Evolutionary conservation across 768 basidiomycete species (phyloP), one percentile per base, ranked within the genome.

Genomic region (Boletus huronensis): DNA sequence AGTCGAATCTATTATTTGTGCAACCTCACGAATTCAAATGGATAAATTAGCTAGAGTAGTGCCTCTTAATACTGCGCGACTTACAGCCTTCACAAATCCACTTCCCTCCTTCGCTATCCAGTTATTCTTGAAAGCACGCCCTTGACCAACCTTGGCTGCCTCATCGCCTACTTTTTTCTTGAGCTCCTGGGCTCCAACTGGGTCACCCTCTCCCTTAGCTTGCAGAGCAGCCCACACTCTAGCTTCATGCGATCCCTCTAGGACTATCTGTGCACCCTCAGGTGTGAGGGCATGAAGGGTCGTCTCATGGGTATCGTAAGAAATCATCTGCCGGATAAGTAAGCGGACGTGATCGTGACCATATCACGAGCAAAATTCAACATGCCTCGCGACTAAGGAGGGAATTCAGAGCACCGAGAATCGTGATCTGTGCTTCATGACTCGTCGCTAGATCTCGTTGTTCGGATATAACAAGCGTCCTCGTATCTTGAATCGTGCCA

Each of bases 91-190:
- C 43, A 96, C 83, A 60, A 99, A 82, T 19, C 89, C 91, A 58
- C 83, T 81, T 8, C 90, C 92, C 59, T 96, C 89, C 71, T 98
- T 98, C 21, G 77, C 80, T 58, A 98, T 93, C 97, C 97, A 99
- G 52, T 89, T 90, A 63, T 90, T 93, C 76, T 95, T 98, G 81
- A 99, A 97, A 19, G 96, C 97, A 59, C 89, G 82, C 9, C 88
- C 88, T 74, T 98, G 97, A 1, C 97, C 97, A 53, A 98, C 82
- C 74, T 95, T 97, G 16, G 92, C 86, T 7, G 84, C 80, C 63
- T 97, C 93, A 53, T 90, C 88, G 14, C 96, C 96, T 14, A 98
- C 81, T 54, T 71, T 70, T 56, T 81, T 79, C 72, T 89, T 90
- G 14, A 98, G 76, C 54, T 89, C 82, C 44, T 76, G 81, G 0